phyloP scores from a whole-genome alignment of 345 rosid genomes.

The Bruguiera sexangula region DNA sequence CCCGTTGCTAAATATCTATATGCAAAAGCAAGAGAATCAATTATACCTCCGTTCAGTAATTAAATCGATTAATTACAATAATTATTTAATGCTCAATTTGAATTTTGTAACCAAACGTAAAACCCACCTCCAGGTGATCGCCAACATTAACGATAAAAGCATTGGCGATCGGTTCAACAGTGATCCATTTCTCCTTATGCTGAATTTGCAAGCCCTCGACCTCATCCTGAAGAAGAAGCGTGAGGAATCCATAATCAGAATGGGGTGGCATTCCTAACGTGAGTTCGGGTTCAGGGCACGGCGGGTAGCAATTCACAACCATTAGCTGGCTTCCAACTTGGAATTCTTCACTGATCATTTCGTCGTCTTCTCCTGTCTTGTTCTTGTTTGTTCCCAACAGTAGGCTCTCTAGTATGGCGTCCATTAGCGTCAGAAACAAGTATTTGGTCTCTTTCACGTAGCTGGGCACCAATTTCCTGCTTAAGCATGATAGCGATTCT shows the following conservation, averaged over 20 bases:
- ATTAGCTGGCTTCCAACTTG: constrained; percentile 72
- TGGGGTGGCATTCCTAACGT: constrained; percentile 95
- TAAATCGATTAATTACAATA: too few species aligned
- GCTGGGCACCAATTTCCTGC: constrained; percentile 58
- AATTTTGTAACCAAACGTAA: not conserved
- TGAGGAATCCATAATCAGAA: constrained; percentile 86
- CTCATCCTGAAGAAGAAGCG: constrained; percentile 81
- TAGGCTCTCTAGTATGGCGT: constrained; percentile 67
- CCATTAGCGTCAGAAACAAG: constrained; percentile 54
- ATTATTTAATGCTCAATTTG: too few species aligned
- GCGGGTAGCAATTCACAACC: constrained; percentile 74
- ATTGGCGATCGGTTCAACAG: constrained; percentile 65
- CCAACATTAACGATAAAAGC: constrained; percentile 81
- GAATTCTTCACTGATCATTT: constrained; percentile 34
- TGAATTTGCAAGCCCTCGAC: constrained; percentile 73
- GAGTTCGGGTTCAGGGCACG: constrained; percentile 80
- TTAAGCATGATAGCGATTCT: not conserved
- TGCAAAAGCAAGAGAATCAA: constrained; percentile 10
- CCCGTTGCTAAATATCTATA: constrained; percentile 81
- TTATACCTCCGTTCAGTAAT: not conserved
- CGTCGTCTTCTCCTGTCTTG: constrained; percentile 22
- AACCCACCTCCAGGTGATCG: constrained; percentile 85
- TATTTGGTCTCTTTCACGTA: constrained; percentile 63
- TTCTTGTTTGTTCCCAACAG: constrained; percentile 1
- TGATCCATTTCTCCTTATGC: constrained; percentile 56